These are phyloP conservation scores for Cryptococcus wingfieldii DNA, from an alignment of 1,284 basidiomycete genomes.

Conservation along the genomic window DNA sequence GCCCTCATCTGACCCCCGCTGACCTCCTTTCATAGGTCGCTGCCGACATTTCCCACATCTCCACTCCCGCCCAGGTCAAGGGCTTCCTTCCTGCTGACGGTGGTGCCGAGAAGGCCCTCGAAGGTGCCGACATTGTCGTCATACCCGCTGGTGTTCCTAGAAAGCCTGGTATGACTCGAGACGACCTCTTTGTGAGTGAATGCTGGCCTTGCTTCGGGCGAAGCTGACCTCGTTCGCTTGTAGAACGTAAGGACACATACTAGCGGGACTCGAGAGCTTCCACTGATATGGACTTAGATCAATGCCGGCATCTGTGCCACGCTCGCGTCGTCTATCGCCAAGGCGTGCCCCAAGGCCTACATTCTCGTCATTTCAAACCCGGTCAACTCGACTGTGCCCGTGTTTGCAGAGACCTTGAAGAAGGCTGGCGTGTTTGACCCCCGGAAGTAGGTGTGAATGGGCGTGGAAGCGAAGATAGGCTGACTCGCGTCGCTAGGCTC, in stretches of 20 bases:
- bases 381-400: constrained; percentile 83
- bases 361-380: constrained; percentile 94
- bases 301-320: constrained; percentile 73
- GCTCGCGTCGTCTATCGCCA: constrained; percentile 82
- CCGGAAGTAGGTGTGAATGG: constrained; percentile 48
- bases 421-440: constrained; percentile 94
- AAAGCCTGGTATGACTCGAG: constrained; percentile 76
- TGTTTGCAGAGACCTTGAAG: constrained; percentile 88
- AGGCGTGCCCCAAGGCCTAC: constrained; percentile 82
- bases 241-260: constrained; percentile 25
- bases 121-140: constrained; percentile 66
- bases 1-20: background rate
- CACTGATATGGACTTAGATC: constrained; percentile 24
- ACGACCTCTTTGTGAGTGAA: constrained; percentile 89
- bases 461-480: background rate
- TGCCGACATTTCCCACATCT: constrained; percentile 89
- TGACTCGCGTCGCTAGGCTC: constrained; percentile 31
- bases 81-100: constrained; percentile 50
- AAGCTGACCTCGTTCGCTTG: background rate
- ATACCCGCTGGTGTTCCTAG: constrained; percentile 97
- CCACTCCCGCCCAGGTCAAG: constrained; percentile 74
- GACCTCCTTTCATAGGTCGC: constrained; percentile 54
- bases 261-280: background rate
- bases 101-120: constrained; percentile 45
- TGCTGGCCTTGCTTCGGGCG: background rate